Conservation (phyloP, 176 grass and related monocot genomes). For the Cenchrus fungigraminus region DNA sequence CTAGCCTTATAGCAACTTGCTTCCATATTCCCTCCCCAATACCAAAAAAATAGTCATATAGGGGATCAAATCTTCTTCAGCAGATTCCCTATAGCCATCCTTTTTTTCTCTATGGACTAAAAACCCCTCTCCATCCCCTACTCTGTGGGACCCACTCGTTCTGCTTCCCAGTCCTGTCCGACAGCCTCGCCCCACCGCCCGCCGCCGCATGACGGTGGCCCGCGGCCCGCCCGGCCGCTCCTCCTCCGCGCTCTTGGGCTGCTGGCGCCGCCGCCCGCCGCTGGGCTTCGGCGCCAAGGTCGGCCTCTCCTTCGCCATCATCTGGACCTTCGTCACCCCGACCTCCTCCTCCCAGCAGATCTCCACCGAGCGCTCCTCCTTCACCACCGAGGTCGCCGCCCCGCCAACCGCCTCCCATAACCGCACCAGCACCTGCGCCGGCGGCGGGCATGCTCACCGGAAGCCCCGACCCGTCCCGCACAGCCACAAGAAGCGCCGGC, state of each 20-base stretch:
- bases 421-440: too few species aligned
- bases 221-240: constrained; percentile 40
- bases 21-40: too few species aligned
- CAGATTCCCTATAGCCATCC: too few species aligned
- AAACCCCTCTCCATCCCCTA: too few species aligned
- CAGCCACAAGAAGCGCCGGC: too few species aligned
- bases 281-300: constrained; percentile 83
- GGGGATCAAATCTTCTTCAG: too few species aligned
- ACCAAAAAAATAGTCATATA: too few species aligned
- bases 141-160: too few species aligned
- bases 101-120: too few species aligned
- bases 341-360: constrained; percentile 66
- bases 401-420: not conserved
- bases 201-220: constrained; percentile 64
- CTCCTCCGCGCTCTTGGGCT: constrained; percentile 42
- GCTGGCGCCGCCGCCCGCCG: constrained; percentile 63
- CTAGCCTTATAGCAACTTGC: too few species aligned
- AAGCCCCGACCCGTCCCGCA: too few species aligned
- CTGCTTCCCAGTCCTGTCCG: not conserved
- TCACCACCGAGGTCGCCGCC: constrained; percentile 61
- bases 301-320: constrained; percentile 68
- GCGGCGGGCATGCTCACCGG: too few species aligned
- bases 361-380: constrained; percentile 72
- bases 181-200: constrained; percentile 22
- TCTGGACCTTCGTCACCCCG: constrained; percentile 75